Conservation (phyloP, 495 filamentous ascomycete species). For the Staphylotrichum tortipilum region DNA sequence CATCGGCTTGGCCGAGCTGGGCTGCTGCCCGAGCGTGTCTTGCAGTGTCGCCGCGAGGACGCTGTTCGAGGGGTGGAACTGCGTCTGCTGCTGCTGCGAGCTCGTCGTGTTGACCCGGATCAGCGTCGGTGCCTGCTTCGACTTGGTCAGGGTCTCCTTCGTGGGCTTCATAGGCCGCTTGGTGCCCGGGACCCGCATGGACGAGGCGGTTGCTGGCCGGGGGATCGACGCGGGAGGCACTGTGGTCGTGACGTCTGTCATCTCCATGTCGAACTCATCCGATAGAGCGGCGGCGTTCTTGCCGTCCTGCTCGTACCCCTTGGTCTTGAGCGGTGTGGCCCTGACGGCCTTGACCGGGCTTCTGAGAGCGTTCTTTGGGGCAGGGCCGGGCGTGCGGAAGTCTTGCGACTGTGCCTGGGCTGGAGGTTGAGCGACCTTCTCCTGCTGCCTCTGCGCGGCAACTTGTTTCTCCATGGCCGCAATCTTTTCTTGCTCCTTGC, state of each 20-base stretch:
- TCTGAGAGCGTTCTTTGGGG: slow-evolving; percentile 14
- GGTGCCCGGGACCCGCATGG: slow-evolving; percentile 43
- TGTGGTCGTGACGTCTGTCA: slow-evolving; percentile 41
- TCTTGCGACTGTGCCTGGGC: slow-evolving; percentile 8
- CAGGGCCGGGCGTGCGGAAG: slow-evolving; percentile 19
- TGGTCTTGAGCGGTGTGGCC: slow-evolving; percentile 44
- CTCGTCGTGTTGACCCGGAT: slow-evolving; percentile 70
- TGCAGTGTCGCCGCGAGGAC: slow-evolving; percentile 49
- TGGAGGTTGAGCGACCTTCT: slow-evolving; percentile 13
- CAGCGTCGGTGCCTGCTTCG: slow-evolving; percentile 66
- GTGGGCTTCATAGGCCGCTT: slow-evolving; percentile 64
- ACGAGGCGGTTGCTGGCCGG: slow-evolving; percentile 38
- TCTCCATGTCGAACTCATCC: slow-evolving; percentile 41
- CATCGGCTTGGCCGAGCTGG: slow-evolving; percentile 22
- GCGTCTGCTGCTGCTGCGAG: slow-evolving; percentile 47
- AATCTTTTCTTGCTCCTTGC: slow-evolving; percentile 53
- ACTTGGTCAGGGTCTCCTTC: slow-evolving; percentile 55
- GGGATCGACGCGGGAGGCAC: slow-evolving; percentile 51
- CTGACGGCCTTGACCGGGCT: slow-evolving; percentile 35
- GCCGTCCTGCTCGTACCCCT: slow-evolving; percentile 37
- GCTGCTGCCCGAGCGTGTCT: slow-evolving; percentile 48
- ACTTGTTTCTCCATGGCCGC: slow-evolving; percentile 42
- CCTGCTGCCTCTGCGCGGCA: slow-evolving; percentile 35
- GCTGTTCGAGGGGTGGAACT: slow-evolving; percentile 52
- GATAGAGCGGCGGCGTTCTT: slow-evolving; percentile 25